These are phyloP conservation scores for Cornus florida DNA, from an alignment of 148 eudicot species.

Conservation along the genomic window DNA sequence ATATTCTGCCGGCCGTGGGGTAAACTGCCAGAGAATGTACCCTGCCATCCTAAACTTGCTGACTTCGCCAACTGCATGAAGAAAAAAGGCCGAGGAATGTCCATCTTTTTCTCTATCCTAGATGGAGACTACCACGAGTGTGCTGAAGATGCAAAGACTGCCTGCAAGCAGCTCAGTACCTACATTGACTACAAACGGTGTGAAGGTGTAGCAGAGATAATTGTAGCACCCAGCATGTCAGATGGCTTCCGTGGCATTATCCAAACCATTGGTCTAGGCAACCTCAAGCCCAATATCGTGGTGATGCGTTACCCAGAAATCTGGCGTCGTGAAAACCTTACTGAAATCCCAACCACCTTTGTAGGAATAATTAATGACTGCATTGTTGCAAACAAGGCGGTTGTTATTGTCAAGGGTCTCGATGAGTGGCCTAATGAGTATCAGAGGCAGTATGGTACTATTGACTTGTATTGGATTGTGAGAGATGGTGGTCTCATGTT, in stretches of 20 bases:
- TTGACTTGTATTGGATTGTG: conserved; percentile 97
- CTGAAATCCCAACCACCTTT: conserved; percentile 87
- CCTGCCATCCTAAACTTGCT: conserved; percentile 99
- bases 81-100: conserved; percentile 99
- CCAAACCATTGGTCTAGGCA: conserved; percentile 98
- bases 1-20: conserved; percentile 99
- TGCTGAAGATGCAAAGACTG: conserved; percentile 91
- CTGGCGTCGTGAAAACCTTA: conserved; percentile 96
- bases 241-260: conserved; percentile 88
- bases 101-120: conserved; percentile 81
- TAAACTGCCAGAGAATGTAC: conserved; percentile 93
- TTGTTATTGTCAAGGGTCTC: conserved; percentile 94
- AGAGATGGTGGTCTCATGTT: conserved; percentile 99
- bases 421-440: conserved; percentile 98
- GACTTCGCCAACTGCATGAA: conserved; percentile 99
- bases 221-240: conserved; percentile 94
- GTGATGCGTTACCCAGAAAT: conserved; percentile 97
- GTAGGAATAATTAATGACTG: conserved; percentile 94
- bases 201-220: conserved; percentile 97
- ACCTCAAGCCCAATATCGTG: conserved; percentile 93
- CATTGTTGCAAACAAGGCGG: conserved; percentile 97
- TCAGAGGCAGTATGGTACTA: conserved; percentile 91
- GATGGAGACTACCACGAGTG: conserved; percentile 95
- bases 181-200: conserved; percentile 92
- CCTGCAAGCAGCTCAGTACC: conserved; percentile 74